These are phyloP conservation scores for Otatea glauca DNA, from an alignment of 176 grass and related monocot species.

Conservation along the genomic window DNA sequence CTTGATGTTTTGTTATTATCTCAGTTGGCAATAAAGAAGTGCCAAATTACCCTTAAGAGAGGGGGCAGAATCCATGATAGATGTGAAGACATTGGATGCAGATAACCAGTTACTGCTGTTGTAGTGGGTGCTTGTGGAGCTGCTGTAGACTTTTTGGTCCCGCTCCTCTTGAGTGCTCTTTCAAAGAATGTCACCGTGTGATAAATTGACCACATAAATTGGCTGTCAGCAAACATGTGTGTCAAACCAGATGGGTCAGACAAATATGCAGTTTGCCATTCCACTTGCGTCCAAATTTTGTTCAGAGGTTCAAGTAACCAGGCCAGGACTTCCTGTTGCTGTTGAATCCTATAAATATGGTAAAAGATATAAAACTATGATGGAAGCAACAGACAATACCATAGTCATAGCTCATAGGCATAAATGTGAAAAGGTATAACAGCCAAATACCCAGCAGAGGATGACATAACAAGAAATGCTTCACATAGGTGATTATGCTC, in stretches of 20 bases:
- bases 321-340: conserved; percentile 94
- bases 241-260: conserved; percentile 76
- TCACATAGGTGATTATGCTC: conserved; percentile 98
- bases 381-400: conserved; percentile 29
- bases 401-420: not conserved
- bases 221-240: conserved; percentile 65
- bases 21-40: conserved; percentile 19
- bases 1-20: conserved; percentile 15
- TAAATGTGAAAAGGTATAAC: conserved; percentile 26
- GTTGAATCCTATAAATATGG: conserved; percentile 71
- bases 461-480: conserved; percentile 96
- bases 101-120: conserved; percentile 49
- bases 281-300: conserved; percentile 82
- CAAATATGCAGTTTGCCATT: conserved; percentile 96
- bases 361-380: conserved; percentile 37
- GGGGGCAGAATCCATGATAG: conserved; percentile 94
- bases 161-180: conserved; percentile 91
- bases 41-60: conserved; percentile 80
- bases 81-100: conserved; percentile 91
- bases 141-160: conserved; percentile 67
- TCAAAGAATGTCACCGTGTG: conserved; percentile 95
- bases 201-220: conserved; percentile 98
- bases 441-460: conserved; percentile 81
- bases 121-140: conserved; percentile 48
- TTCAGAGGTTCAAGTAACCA: conserved; percentile 94